A percentile compares a stretch with the other conserved stretches of the same genome.
Conservation (phyloP, 306 rosid species). For the Inga oerstediana region DNA sequence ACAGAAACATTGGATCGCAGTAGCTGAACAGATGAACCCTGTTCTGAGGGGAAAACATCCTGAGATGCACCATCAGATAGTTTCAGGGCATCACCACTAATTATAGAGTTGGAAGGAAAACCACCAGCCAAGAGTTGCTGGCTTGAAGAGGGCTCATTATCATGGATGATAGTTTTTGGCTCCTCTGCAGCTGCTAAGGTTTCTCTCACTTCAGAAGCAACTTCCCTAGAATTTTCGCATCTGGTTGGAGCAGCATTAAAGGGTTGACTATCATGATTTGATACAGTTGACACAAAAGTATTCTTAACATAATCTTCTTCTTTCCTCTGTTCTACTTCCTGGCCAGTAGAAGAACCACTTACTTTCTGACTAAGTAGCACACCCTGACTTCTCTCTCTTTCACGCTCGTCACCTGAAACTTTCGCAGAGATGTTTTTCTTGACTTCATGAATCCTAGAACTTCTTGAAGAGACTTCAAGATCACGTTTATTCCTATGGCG, state of each 20-base stretch:
- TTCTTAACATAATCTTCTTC: constrained; percentile 44
- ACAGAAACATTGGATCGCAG: constrained; percentile 38
- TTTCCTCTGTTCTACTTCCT: constrained; percentile 41
- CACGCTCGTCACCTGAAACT: constrained; percentile 43
- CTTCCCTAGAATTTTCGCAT: constrained; percentile 46
- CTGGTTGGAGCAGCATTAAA: constrained; percentile 37
- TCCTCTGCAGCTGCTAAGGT: constrained; percentile 39
- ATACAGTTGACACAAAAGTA: constrained; percentile 33
- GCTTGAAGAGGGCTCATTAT: constrained; percentile 39
- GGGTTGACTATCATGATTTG: constrained; percentile 32
- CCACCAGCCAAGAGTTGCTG: constrained; percentile 43
- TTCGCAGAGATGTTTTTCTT: constrained; percentile 36
- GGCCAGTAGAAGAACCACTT: constrained; percentile 31
- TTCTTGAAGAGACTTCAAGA: constrained; percentile 46
- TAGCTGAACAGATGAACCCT: constrained; percentile 44
- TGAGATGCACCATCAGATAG: constrained; percentile 43
- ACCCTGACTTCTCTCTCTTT: constrained; percentile 51
- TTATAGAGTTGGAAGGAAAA: constrained; percentile 39
- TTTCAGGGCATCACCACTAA: constrained; percentile 39
- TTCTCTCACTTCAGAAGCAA: constrained; percentile 39
- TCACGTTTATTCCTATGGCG: constrained; percentile 55
- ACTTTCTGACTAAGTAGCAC: constrained; percentile 39
- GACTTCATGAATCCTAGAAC: constrained; percentile 43
- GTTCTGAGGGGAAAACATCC: constrained; percentile 31
- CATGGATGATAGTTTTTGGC: constrained; percentile 32